phyloP scores from a whole-genome alignment of 208 protist species.

The Leishmania major region DNA sequence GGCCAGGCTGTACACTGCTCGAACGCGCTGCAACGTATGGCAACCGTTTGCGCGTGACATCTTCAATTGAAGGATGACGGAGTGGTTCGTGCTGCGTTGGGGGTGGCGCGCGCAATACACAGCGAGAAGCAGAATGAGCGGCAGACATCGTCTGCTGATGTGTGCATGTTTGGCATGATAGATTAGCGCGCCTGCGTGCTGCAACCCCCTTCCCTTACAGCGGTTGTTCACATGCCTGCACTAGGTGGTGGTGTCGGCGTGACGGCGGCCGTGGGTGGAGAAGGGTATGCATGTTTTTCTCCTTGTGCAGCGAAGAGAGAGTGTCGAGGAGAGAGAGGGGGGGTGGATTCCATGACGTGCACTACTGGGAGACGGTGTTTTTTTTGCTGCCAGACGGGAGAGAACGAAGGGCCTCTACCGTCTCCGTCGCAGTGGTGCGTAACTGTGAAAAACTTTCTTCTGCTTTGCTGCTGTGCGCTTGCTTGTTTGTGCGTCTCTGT shows the following conservation, averaged over 20 bases:
- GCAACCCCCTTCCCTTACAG: too few relatives aligned
- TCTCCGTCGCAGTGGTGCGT: neutral
- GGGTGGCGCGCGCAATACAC: neutral
- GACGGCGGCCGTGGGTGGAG: neutral
- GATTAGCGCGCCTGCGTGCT: too few relatives aligned
- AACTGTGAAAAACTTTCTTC: neutral
- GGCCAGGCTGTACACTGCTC: neutral
- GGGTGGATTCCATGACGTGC: neutral
- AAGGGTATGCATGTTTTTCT: neutral
- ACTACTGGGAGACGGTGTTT: neutral
- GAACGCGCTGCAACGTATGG: neutral
- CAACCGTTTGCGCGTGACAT: neutral
- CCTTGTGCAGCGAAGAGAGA: neutral
- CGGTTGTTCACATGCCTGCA: neutral
- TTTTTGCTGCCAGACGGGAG: neutral
- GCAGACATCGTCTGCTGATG: neutral
- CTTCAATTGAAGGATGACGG: neutral
- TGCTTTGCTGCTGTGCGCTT: neutral
- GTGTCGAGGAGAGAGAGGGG: neutral
- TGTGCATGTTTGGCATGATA: too few relatives aligned
- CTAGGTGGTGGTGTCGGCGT: neutral
- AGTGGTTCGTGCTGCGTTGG: neutral
- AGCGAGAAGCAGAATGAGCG: neutral
- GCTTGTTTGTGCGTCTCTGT: neutral
- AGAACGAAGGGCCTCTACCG: neutral